Base-by-base conservation (phyloP, 1,284 basidiomycete species). In the Puccinia novopanici region DNA sequence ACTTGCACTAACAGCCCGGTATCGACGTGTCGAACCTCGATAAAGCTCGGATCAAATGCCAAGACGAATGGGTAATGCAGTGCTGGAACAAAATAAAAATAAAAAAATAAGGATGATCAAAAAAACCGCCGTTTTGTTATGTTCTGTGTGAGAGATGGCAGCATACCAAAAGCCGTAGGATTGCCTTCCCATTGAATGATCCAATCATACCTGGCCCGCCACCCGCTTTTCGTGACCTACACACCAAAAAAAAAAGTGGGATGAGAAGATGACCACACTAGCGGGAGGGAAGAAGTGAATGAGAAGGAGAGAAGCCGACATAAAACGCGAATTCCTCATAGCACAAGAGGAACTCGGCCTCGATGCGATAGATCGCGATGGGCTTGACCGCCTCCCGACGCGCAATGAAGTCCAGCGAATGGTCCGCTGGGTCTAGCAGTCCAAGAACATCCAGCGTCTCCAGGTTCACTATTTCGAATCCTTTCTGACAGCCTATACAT, bases 321-420 rank as follows among this genome's bases (percentile, higher is more conserved):
- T 98, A 99, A 86, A 99, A 98, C 0, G 97, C 96, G 86, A 98
- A 98, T 87, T 98, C 96, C 95, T 98, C 96, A 87, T 99, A 99
- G 86, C 97, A 99, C 61, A 99, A 87, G 81, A 99, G 87, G 87
- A 99, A 99, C 85, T 98, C 96, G 27, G 67, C 75, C 83, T 95
- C 94, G 82, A 99, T 93, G 73, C 96, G 90, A 86, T 96, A 99
- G 82, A 99, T 98, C 9, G 95, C 94, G 88, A 99, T 93, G 10
- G 97, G 97, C 81, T 92, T 90, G 72, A 97, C 89, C 84, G 91
- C 92, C 85, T 97, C 95, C 81, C 91, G 88, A 86, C 92, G 93
- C 82, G 94, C 89, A 42, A 98, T 94, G 88, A 99, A 98, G 84
- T 98, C 95, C 71, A 99, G 89, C 8, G 91, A 92, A 72, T 90